Base-by-base conservation (phyloP, 495 filamentous ascomycete species). In the Hapsidospora chrysogenum region DNA sequence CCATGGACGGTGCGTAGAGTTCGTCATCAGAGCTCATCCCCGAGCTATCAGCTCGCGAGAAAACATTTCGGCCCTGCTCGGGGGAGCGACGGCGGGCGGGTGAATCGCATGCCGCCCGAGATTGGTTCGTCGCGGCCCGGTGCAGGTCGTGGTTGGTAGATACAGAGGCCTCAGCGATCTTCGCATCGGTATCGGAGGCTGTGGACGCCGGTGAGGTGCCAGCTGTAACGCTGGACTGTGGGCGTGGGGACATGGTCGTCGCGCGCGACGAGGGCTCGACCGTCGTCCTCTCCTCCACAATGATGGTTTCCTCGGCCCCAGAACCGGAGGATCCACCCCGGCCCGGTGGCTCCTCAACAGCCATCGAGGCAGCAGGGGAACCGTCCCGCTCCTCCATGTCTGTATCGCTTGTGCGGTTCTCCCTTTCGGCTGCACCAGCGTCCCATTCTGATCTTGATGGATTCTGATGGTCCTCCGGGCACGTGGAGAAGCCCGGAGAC, bases 1-100 rank as follows among this genome's bases (percentile, higher is more conserved):
- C 69, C 50, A 77, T 58, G 33, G 68, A 59, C 1, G 64, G 61
- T 18, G 58, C 31, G 17, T 40, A 47, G 18, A 33, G 26, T 13
- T 48, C 43, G 14, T 47, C 43, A 10, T 42, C 41, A n/a, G n/a
- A n/a, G n/a, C n/a, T n/a, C n/a, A n/a, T n/a, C n/a, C n/a, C n/a
- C n/a, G n/a, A n/a, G n/a, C n/a, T n/a, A n/a, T n/a, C n/a, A n/a
- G n/a, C n/a, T n/a, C n/a, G n/a, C n/a, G n/a, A n/a, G n/a, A n/a
- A n/a, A n/a, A n/a, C n/a, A n/a, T n/a, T n/a, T n/a, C n/a, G n/a
- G n/a, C n/a, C n/a, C 29, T 37, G 10, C 21, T 38, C 30, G 30
- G 15, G 9, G 17, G 3, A 21, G 7, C 11, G 31, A 13, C 2
- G 3, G 8, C 18, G 31, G n/a, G n/a, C 16, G n/a, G 11, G 20